These are phyloP conservation scores for Juglanconis sp. DNA, from an alignment of 2,329 filamentous ascomycete genomes.

Conservation along the genomic window DNA sequence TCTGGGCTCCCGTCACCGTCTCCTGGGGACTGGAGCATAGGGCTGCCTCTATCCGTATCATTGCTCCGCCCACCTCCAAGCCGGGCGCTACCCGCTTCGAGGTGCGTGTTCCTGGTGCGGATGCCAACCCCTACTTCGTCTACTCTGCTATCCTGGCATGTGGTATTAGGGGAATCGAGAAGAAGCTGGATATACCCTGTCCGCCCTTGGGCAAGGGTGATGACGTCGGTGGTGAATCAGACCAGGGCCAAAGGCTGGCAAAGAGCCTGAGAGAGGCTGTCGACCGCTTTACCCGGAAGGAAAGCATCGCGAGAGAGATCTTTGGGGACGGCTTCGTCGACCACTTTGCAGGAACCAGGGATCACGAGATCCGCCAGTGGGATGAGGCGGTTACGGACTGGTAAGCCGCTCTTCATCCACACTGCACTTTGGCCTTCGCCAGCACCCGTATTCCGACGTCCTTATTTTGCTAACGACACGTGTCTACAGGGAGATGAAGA, in stretches of 20 bases:
- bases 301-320: slow-evolving; percentile 86
- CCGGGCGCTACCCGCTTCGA: slow-evolving; percentile 88
- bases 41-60: slow-evolving; percentile 84
- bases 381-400: slow-evolving; percentile 97
- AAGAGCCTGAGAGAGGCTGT: slow-evolving; percentile 85
- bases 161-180: slow-evolving; percentile 88
- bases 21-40: slow-evolving; percentile 97
- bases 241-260: slow-evolving; percentile 74
- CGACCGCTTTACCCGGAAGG: slow-evolving; percentile 69
- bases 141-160: slow-evolving; percentile 82
- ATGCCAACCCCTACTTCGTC: slow-evolving; percentile 85
- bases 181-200: slow-evolving; percentile 79
- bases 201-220: slow-evolving; percentile 83
- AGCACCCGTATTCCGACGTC: not conserved
- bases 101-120: slow-evolving; percentile 88
- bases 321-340: slow-evolving; percentile 96
- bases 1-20: slow-evolving; percentile 97
- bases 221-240: slow-evolving; percentile 68
- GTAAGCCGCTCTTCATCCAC: slow-evolving; percentile 50
- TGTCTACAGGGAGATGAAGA: slow-evolving; percentile 63
- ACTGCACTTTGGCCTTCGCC: not conserved
- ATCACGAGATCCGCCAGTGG: slow-evolving; percentile 87
- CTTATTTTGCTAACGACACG: slow-evolving; percentile 20
- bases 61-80: slow-evolving; percentile 82
- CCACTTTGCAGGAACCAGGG: slow-evolving; percentile 86